A percentile compares a stretch with the other conserved stretches of the same genome.
These are phyloP conservation scores for Vicia sativa DNA, from an alignment of 306 rosid species.

Conservation along the genomic window DNA sequence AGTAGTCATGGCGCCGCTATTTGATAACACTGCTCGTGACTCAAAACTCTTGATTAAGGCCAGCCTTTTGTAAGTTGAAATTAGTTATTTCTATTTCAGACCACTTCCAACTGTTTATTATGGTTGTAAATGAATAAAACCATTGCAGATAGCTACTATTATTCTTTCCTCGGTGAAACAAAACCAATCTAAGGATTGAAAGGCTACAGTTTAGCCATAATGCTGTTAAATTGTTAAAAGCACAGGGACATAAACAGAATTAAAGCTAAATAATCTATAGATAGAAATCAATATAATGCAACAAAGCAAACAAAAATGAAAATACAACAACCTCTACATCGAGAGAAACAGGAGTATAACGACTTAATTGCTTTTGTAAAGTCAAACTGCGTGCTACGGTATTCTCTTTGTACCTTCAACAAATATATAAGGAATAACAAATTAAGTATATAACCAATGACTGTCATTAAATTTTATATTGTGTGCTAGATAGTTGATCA, in stretches of 20 bases:
- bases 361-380: slow-evolving; percentile 74
- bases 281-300: slow-evolving; percentile 27
- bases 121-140: not conserved
- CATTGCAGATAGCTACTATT: not conserved
- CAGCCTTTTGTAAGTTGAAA: not conserved
- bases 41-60: not conserved
- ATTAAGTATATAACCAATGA: slow-evolving; percentile 39
- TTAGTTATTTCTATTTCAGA: slow-evolving; percentile 10
- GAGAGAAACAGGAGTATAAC: slow-evolving; percentile 79
- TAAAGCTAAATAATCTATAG: slow-evolving; percentile 15
- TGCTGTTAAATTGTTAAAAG: slow-evolving; percentile 11
- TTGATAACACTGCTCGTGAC: too few relatives aligned
- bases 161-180: slow-evolving; percentile 25
- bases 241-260: not conserved
- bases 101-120: not conserved
- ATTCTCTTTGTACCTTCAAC: slow-evolving; percentile 72
- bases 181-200: slow-evolving; percentile 8
- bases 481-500: not conserved
- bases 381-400: slow-evolving; percentile 55
- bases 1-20: too few relatives aligned
- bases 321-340: slow-evolving; percentile 62
- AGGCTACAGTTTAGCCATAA: not conserved
- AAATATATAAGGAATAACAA: slow-evolving; percentile 35
- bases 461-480: slow-evolving; percentile 6
- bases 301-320: slow-evolving; percentile 28